Evolutionary conservation across 2,329 filamentous ascomycete genomes (phyloP).

Genomic region (Coniosporium tulheliwenetii): DNA sequence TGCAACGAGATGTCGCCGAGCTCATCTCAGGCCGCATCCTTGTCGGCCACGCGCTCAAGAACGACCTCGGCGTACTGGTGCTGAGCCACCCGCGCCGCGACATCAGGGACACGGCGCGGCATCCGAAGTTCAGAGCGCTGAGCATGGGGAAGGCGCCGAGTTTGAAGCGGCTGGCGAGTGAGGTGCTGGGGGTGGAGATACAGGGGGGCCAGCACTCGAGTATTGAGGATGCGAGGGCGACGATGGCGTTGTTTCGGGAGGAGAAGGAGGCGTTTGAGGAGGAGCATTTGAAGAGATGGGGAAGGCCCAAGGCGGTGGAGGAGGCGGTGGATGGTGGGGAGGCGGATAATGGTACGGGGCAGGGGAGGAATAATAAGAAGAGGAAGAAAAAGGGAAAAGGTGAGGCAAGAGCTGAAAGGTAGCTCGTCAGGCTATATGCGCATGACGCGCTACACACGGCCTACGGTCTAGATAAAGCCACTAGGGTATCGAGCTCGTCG

Average conservation of each 20-base stretch:
- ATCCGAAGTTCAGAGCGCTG: slow-evolving; percentile 56
- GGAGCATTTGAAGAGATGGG: slow-evolving; percentile 56
- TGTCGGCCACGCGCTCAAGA: slow-evolving; percentile 70
- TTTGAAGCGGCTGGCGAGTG: slow-evolving; percentile 42
- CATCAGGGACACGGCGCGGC: slow-evolving; percentile 71
- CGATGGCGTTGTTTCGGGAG: slow-evolving; percentile 76
- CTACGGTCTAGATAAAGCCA: too few species aligned
- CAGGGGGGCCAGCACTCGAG: slow-evolving; percentile 45
- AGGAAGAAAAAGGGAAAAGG: slow-evolving; percentile 6
- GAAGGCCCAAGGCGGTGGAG: slow-evolving; percentile 10
- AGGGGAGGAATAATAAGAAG: slow-evolving; percentile 6
- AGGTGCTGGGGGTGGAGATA: slow-evolving; percentile 42
- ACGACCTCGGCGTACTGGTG: slow-evolving; percentile 59
- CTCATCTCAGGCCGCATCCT: slow-evolving; percentile 58
- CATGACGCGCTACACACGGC: background rate
- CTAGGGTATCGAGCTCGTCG: too few species aligned
- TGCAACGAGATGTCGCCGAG: slow-evolving; percentile 54
- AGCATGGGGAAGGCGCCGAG: slow-evolving; percentile 54
- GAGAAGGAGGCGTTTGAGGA: slow-evolving; percentile 76
- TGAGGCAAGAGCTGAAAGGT: background rate
- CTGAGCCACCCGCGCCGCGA: slow-evolving; percentile 65
- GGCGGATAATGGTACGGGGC: slow-evolving; percentile 2
- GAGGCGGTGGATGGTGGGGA: slow-evolving; percentile 9
- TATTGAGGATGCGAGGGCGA: slow-evolving; percentile 66
- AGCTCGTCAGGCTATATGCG: background rate